Evolutionary conservation across 257 asterid species (phyloP).

Genomic region (Cinchona pubescens): DNA sequence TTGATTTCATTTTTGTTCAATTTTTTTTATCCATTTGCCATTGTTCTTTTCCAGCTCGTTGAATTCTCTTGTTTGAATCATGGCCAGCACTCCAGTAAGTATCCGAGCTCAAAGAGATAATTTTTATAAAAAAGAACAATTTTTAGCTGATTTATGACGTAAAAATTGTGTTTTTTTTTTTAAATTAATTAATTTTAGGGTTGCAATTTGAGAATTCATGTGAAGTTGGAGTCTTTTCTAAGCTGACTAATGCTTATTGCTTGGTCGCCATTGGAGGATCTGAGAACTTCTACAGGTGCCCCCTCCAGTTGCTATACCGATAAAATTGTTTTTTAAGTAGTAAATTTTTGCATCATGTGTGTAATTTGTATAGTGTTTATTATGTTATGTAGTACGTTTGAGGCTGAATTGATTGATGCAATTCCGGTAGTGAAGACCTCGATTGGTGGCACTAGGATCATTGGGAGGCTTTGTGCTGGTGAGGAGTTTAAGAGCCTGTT

Average conservation of each 20-base stretch:
- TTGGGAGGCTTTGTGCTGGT: constrained; percentile 94
- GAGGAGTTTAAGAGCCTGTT: constrained; percentile 9
- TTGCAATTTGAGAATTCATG: constrained; percentile 83
- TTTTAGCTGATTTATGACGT: not conserved
- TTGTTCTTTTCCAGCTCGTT: no score
- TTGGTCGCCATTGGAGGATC: constrained; percentile 94
- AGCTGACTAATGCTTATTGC: constrained; percentile 94
- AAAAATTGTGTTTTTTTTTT: not conserved
- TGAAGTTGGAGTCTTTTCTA: constrained; percentile 88
- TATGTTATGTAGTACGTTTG: constrained; percentile 62
- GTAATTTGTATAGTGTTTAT: not conserved
- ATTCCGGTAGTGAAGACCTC: constrained; percentile 91
- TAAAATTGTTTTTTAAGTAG: not conserved
- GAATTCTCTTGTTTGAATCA: constrained; percentile 9
- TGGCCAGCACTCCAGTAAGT: constrained; percentile 25
- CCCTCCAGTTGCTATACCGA: not conserved
- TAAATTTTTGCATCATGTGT: not conserved
- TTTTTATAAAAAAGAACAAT: no score
- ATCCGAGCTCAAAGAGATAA: not conserved
- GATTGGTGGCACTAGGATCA: constrained; percentile 78
- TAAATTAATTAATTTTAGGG: constrained; percentile 57
- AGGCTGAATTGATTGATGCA: constrained; percentile 68
- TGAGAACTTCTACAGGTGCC: constrained; percentile 83
- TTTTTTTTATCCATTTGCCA: no score
- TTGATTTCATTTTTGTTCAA: not conserved